Evolutionary conservation across 2,329 filamentous ascomycete genomes (phyloP).

Genomic region (Fusarium incarnatum): DNA sequence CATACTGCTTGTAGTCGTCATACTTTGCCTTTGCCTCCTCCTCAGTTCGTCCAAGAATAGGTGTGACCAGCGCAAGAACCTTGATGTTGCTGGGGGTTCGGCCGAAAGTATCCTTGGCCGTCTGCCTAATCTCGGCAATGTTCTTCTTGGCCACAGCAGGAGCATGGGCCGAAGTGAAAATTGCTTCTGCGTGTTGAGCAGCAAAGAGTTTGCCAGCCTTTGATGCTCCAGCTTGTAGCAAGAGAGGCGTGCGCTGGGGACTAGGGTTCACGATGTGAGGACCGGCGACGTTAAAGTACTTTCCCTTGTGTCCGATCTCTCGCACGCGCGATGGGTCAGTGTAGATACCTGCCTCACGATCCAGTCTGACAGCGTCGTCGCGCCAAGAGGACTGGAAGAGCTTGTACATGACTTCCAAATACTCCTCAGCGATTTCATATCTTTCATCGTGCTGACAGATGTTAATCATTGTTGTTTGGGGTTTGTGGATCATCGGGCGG

Average conservation of each 20-base stretch:
- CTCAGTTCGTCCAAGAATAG: slow-evolving; percentile 73
- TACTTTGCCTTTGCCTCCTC: slow-evolving; percentile 75
- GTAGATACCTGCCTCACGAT: slow-evolving; percentile 70
- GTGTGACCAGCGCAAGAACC: slow-evolving; percentile 73
- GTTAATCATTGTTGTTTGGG: not conserved
- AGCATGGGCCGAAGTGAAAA: slow-evolving; percentile 75
- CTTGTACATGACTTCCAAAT: slow-evolving; percentile 73
- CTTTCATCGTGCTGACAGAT: slow-evolving; percentile 69
- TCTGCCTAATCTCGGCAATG: slow-evolving; percentile 70
- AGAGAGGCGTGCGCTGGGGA: slow-evolving; percentile 75
- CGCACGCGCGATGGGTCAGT: slow-evolving; percentile 64
- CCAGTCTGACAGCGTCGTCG: slow-evolving; percentile 71
- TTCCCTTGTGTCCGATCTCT: slow-evolving; percentile 73
- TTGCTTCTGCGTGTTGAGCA: slow-evolving; percentile 76
- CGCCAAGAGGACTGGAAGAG: slow-evolving; percentile 75
- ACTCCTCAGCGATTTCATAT: slow-evolving; percentile 74
- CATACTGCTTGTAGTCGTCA: slow-evolving; percentile 63
- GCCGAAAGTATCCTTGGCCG: slow-evolving; percentile 65
- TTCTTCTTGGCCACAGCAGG: slow-evolving; percentile 70
- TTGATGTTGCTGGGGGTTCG: slow-evolving; percentile 72
- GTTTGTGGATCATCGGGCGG: too few relatives aligned
- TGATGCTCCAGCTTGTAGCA: slow-evolving; percentile 77
- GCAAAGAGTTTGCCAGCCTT: slow-evolving; percentile 74
- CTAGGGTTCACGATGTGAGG: slow-evolving; percentile 74
- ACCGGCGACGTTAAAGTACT: slow-evolving; percentile 72